A percentile compares a stretch with the other conserved stretches of the same genome.
Evolutionary conservation across 2,329 filamentous ascomycete genomes (phyloP).

Genomic region (Talaromyces sp.): DNA sequence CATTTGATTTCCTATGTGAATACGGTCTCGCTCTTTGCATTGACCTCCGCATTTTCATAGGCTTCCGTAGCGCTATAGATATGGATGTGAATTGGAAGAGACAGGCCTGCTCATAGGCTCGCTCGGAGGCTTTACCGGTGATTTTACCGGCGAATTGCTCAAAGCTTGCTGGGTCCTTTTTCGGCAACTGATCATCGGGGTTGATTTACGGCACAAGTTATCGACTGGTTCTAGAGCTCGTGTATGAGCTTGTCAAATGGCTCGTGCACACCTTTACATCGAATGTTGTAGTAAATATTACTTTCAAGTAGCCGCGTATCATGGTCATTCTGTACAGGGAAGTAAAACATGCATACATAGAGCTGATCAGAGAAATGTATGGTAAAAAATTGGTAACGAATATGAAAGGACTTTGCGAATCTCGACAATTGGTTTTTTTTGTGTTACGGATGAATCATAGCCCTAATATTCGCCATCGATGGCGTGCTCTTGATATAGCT

Average conservation of each 20-base stretch:
- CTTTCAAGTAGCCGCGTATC: not conserved
- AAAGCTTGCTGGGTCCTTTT: not conserved
- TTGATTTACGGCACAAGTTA: not conserved
- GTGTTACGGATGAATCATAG: not conserved
- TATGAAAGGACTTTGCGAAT: not conserved
- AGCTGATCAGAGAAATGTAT: not conserved
- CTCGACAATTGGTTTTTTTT: not conserved
- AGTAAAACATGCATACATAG: not conserved
- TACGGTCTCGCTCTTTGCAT: not conserved
- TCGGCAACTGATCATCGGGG: no score
- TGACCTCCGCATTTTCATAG: not conserved
- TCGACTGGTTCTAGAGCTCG: not conserved
- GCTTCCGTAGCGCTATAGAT: not conserved
- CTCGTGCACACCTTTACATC: not conserved
- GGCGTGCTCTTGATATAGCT: not conserved
- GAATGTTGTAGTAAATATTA: not conserved
- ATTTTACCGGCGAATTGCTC: no score
- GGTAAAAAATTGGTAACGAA: not conserved
- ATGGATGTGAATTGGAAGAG: not conserved
- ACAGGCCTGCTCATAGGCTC: not conserved
- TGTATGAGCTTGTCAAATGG: not conserved
- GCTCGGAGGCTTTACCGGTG: not conserved
- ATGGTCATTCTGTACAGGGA: no score
- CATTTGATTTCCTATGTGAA: not conserved
- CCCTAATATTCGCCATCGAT: not conserved